phyloP scores from a whole-genome alignment of 2,329 filamentous ascomycete species.

The Knoxdaviesia proteae region DNA sequence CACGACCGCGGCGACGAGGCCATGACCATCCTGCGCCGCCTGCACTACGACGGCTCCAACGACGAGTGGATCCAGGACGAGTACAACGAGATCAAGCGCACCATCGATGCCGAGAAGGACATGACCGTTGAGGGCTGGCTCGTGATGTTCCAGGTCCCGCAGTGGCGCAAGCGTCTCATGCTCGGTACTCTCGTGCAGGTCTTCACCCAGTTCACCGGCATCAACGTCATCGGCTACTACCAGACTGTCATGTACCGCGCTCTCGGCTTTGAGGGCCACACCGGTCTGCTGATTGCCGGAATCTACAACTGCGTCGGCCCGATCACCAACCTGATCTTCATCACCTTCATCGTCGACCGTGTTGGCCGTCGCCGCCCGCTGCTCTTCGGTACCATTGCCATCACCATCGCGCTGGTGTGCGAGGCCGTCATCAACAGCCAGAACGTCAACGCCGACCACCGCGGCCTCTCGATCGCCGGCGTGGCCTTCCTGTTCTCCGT shows the following conservation, averaged over 20 bases:
- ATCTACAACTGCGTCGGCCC: constrained; percentile 20
- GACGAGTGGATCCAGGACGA: constrained; percentile 37
- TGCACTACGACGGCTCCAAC: constrained; percentile 31
- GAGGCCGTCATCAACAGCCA: constrained; percentile 36
- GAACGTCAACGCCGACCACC: constrained; percentile 17
- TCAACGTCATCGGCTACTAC: constrained; percentile 43
- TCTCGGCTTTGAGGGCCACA: constrained; percentile 18
- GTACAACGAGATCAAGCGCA: constrained; percentile 39
- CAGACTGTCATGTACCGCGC: constrained; percentile 35
- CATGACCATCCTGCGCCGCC: constrained; percentile 23
- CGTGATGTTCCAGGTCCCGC: constrained; percentile 34
- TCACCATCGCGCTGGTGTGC: constrained; percentile 34
- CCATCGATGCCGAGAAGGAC: constrained; percentile 35
- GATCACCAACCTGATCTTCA: constrained; percentile 14
- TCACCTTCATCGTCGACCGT: constrained; percentile 19
- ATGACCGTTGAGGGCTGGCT: constrained; percentile 37
- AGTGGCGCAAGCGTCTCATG: constrained; percentile 39
- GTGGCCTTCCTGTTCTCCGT: constrained; percentile 47
- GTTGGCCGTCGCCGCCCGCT: constrained; percentile 37
- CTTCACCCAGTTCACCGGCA: constrained; percentile 44
- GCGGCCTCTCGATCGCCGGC: constrained; percentile 33
- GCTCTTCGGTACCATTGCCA: constrained; percentile 28
- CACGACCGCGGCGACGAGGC: constrained; percentile 26
- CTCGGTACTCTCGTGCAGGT: constrained; percentile 41
- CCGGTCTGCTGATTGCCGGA: constrained; percentile 30